Percentiles rank a stretch among this genome's conserved stretches.
These are phyloP conservation scores for Sporothrix dimorphospora DNA, from an alignment of 2,329 filamentous ascomycete genomes.

Conservation along the genomic window DNA sequence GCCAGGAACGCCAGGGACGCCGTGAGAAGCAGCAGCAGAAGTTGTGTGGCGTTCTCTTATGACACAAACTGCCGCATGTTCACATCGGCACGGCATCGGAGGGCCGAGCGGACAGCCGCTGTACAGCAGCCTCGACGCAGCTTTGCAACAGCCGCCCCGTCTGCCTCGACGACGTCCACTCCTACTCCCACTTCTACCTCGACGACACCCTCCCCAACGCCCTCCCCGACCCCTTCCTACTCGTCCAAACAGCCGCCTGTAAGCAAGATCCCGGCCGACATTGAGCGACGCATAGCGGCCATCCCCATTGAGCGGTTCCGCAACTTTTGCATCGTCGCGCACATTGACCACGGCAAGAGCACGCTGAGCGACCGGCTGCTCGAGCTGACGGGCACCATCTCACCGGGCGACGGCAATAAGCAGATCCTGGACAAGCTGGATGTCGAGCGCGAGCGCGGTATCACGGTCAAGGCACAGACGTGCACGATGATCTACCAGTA, in stretches of 20 bases:
- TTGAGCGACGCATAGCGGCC: slow-evolving; percentile 66
- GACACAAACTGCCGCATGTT: background rate
- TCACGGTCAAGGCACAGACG: slow-evolving; percentile 98
- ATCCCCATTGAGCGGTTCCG: slow-evolving; percentile 81
- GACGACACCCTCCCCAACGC: background rate
- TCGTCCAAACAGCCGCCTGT: slow-evolving; percentile 6
- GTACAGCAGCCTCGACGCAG: background rate
- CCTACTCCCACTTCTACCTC: background rate
- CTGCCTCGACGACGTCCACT: background rate
- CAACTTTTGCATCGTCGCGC: slow-evolving; percentile 98
- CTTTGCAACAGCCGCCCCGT: background rate
- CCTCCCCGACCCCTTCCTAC: background rate
- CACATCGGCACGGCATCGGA: background rate
- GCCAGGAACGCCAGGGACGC: background rate
- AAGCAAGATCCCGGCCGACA: slow-evolving; percentile 41
- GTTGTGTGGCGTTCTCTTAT: background rate
- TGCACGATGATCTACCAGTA: slow-evolving; percentile 96
- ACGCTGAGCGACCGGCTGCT: slow-evolving; percentile 91
- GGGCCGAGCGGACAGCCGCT: background rate
- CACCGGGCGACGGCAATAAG: slow-evolving; percentile 79
- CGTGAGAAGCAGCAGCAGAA: background rate
- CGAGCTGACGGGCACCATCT: slow-evolving; percentile 91
- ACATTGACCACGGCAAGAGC: slow-evolving; percentile 98
- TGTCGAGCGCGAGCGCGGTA: slow-evolving; percentile 92
- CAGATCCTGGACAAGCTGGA: slow-evolving; percentile 97